Conservation (phyloP, 2,329 filamentous ascomycete species). For the Dactylella cylindrospora region DNA sequence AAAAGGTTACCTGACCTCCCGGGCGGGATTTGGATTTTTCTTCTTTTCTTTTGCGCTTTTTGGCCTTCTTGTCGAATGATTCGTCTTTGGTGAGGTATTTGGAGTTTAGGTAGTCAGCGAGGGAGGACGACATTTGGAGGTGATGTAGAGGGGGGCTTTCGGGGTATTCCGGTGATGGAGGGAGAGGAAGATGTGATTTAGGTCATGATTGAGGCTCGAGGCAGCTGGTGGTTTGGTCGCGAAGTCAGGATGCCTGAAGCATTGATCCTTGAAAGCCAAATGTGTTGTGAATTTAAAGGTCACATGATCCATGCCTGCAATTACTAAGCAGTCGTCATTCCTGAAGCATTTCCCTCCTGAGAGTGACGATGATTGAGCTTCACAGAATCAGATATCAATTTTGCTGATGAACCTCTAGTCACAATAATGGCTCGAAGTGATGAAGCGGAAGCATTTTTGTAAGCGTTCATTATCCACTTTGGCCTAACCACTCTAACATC, state of each 20-base stretch:
- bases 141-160: neutral
- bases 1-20: slow-evolving; percentile 61
- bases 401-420: no score
- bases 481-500: slow-evolving; percentile 2
- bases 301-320: no score
- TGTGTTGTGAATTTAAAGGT: no score
- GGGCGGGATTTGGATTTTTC: slow-evolving; percentile 52
- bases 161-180: neutral
- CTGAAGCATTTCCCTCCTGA: no score
- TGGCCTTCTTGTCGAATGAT: slow-evolving; percentile 59
- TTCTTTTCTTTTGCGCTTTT: slow-evolving; percentile 67
- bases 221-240: no score
- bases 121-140: slow-evolving; percentile 58
- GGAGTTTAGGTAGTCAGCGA: slow-evolving; percentile 83
- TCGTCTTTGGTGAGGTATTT: slow-evolving; percentile 74
- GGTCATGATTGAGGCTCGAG: no score
- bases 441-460: slow-evolving; percentile 72
- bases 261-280: no score
- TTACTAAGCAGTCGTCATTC: no score
- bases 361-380: no score
- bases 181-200: neutral
- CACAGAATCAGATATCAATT: no score
- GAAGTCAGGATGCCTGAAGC: no score
- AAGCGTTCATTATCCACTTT: no score
- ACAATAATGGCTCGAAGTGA: slow-evolving; percentile 53